These are phyloP conservation scores for Lanmaoa pseudosensibilis DNA, from an alignment of 768 basidiomycete species.

Conservation along the genomic window DNA sequence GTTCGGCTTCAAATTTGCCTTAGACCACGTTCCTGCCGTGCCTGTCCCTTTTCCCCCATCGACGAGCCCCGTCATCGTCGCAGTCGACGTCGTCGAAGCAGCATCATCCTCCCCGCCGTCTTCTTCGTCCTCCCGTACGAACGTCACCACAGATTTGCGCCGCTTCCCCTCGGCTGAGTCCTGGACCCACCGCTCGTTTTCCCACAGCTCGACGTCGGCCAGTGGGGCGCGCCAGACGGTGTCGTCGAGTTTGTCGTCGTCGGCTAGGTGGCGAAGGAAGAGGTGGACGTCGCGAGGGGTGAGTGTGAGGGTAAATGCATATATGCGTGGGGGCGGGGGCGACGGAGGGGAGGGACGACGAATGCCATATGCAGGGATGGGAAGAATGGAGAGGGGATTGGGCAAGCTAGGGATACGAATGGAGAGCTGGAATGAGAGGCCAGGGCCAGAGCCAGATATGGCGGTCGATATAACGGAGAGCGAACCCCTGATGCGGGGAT, in stretches of 20 bases:
- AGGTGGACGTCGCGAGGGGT: slow-evolving; percentile 31
- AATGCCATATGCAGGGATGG: not conserved
- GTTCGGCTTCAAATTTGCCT: slow-evolving; percentile 9
- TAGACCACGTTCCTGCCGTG: slow-evolving; percentile 13
- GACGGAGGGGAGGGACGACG: not conserved
- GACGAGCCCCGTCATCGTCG: not conserved
- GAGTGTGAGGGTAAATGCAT: slow-evolving; percentile 16
- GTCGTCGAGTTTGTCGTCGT: slow-evolving; percentile 68
- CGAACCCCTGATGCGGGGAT: slow-evolving; percentile 4
- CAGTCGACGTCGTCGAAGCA: not conserved
- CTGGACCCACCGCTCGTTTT: slow-evolving; percentile 71
- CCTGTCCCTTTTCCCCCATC: not conserved
- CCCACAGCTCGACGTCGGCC: slow-evolving; percentile 72
- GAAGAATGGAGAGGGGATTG: not conserved
- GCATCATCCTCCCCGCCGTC: slow-evolving; percentile 4
- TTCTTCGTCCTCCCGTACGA: slow-evolving; percentile 14
- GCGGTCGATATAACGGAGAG: slow-evolving; percentile 4
- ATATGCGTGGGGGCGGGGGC: not conserved
- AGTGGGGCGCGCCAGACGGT: slow-evolving; percentile 63
- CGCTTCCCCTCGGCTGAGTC: slow-evolving; percentile 6
- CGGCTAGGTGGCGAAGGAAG: slow-evolving; percentile 42
- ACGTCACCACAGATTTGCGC: slow-evolving; percentile 1
- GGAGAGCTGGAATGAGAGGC: slow-evolving; percentile 17
- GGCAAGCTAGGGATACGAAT: slow-evolving; percentile 8
- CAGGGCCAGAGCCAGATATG: slow-evolving; percentile 17